Evolutionary conservation across 768 basidiomycete species (phyloP), one percentile per base, ranked within the genome.

Genomic region (Leccinum uliginosum): DNA sequence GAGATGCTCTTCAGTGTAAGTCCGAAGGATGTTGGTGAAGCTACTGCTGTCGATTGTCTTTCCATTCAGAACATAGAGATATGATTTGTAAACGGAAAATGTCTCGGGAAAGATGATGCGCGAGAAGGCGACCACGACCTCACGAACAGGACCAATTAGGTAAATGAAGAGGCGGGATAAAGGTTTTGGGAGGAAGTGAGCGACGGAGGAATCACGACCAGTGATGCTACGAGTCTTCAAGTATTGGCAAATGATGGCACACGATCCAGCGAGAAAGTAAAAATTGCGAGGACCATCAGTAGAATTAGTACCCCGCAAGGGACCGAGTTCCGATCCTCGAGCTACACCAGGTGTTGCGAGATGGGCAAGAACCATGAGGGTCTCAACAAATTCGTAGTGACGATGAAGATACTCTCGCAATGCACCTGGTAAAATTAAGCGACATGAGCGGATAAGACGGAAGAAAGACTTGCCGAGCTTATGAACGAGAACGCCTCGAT

Each of bases 161-260:
- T 57, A 57, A 10, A 57, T 48, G 10, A 57, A 57, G 0, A 57
- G 17, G 6, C 17, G 24, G 4, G 47, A 30, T 1, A 54, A 6
- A 1, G n/a, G 6, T 4, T n/a, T 30, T 1, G 21, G 52, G 0
- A 57, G 46, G 11, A 57, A 54, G 34, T 57, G 52, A 0, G 38
- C 14, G 11, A 57, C 47, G 32, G 9, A 54, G 4, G 12, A 11
- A 44, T 58, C 57, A 12, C 8, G 44, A 1, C 29, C 30, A 6
- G 57, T 58, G 0, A 30, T 54, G 10, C 40, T 44, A 0, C 30
- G n/a, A 19, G 57, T 54, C 8, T 58, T 58, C 2, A 45, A 0
- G 15, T 58, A 55, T 1, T 58, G 46, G 12, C 52, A 57, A 4
- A 57, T 48, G 1, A 57, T 27, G 4, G 56, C 35, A 4, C 56